Conservation (phyloP, 2,329 filamentous ascomycete species). For the Cryoendolithus antarcticus region DNA sequence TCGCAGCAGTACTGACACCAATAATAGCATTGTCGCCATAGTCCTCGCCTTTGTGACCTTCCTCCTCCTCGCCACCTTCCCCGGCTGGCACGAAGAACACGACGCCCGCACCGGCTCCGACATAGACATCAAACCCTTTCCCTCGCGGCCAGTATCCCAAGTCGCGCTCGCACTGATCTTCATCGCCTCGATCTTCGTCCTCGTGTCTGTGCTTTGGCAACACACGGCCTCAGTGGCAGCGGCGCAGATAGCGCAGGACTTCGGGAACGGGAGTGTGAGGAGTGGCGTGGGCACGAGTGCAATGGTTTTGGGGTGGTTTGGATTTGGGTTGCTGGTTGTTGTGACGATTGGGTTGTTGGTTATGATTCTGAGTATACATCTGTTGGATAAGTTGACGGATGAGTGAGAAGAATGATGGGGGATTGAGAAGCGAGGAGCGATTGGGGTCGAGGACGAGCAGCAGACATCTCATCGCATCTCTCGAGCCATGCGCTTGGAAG, state of each 20-base stretch:
- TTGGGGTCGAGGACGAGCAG: not conserved
- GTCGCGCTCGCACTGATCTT: conserved; percentile 87
- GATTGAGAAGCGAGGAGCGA: not conserved
- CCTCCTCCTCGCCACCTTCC: conserved; percentile 88
- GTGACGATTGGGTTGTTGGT: conserved; percentile 90
- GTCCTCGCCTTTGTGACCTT: conserved; percentile 96
- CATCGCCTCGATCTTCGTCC: conserved; percentile 51
- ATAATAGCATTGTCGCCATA: conserved; percentile 77
- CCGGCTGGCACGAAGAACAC: conserved; percentile 89
- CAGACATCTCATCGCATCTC: not conserved
- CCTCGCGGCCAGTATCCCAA: conserved; percentile 82
- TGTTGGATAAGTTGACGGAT: conserved; percentile 52
- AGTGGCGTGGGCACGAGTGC: conserved; percentile 85
- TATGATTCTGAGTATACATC: conserved; percentile 88
- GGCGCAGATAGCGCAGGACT: conserved; percentile 81
- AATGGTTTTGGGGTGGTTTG: conserved; percentile 97
- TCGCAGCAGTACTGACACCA: conserved; percentile 1
- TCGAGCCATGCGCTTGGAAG: too few relatives aligned
- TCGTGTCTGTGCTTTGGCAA: conserved; percentile 66
- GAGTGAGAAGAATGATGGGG: conserved; percentile 12
- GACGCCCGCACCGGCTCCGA: conserved; percentile 65
- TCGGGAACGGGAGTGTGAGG: conserved; percentile 78
- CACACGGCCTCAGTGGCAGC: conserved; percentile 95
- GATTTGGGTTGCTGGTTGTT: conserved; percentile 82
- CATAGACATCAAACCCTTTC: conserved; percentile 86